Evolutionary conservation across 2,329 filamentous ascomycete genomes (phyloP), one percentile per base, ranked within the genome.

Genomic region (Sporothrix pallida): DNA sequence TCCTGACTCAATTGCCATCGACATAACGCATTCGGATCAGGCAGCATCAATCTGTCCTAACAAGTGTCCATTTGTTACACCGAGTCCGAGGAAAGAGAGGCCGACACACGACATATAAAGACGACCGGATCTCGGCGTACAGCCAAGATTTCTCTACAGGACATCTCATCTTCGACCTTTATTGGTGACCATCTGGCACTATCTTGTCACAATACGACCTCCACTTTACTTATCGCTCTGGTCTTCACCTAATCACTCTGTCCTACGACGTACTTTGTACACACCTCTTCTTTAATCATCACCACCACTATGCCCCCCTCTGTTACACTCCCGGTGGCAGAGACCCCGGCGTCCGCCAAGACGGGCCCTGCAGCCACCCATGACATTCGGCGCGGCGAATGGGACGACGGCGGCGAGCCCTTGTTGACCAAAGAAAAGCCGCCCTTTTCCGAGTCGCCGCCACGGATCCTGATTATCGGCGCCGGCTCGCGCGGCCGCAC

Each of bases 381-480:
- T 7, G 46, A 23, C 26, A 23, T 17, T 5, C 62, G 67, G 17
- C 52, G 17, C 46, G 71, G 68, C 60, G 65, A 74, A 58, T 68
- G 68, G 76, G 44, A 74, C 73, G 77, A 78, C 76, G 60, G 60
- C 70, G 60, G 65, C 10, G 71, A 75, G 37, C 70, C 54, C 31
- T 76, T 81, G 74, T 75, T 78, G 73, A 79, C 83, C 5, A 83
- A 81, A 3, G 78, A 83, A 10, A 84, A 82, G 63, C 84, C 85
- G 9, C 79, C 82, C 60, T 81, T 83, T 80, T 87, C 87, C 2
- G 79, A 81, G 6, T 83, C 80, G 46, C 86, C 89, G 31, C 88
- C 90, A 2, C 89, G 91, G 70, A 89, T 97, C 78, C 86, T 97
- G 72, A 88, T 97, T 78, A 91, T 97, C 77, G 94, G 94, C 23